A percentile compares a stretch with the other conserved stretches of the same genome.
These are phyloP conservation scores for Ceratocystis huliohia DNA, from an alignment of 2,329 filamentous ascomycete genomes.

Conservation along the genomic window DNA sequence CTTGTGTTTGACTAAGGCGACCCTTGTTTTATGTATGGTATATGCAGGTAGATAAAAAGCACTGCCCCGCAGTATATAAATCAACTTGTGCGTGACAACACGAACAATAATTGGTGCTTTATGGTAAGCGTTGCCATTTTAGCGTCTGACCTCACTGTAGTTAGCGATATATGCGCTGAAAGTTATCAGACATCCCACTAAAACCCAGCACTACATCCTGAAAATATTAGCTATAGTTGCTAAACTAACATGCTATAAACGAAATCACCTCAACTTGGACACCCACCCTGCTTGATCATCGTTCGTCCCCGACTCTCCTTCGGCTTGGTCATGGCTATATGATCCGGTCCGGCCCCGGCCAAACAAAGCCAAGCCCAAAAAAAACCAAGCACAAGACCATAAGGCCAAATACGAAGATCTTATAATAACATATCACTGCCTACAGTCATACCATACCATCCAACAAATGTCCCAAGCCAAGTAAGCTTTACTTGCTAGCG, in stretches of 20 bases:
- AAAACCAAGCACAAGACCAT: neutral
- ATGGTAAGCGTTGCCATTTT: too few relatives aligned
- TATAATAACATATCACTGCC: neutral
- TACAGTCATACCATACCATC: neutral
- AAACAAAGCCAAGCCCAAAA: neutral
- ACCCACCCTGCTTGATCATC: neutral
- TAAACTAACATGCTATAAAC: too few relatives aligned
- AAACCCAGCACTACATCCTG: too few relatives aligned
- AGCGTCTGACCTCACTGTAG: too few relatives aligned
- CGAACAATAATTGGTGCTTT: too few relatives aligned
- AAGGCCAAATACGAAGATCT: slow-evolving; percentile 2
- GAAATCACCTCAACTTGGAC: neutral
- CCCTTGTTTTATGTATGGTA: neutral
- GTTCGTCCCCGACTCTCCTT: neutral
- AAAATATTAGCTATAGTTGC: too few relatives aligned
- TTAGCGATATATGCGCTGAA: too few relatives aligned
- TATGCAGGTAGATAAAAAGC: too few relatives aligned
- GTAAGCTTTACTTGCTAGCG: neutral
- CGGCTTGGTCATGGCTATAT: neutral
- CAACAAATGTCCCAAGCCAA: neutral
- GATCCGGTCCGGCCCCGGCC: neutral
- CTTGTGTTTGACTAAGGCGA: neutral
- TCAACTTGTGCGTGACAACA: too few relatives aligned
- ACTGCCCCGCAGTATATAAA: too few relatives aligned
- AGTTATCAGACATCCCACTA: too few relatives aligned